phyloP scores from a whole-genome alignment of 768 basidiomycete genomes.

The Rhodotorula sphaerocarpa region DNA sequence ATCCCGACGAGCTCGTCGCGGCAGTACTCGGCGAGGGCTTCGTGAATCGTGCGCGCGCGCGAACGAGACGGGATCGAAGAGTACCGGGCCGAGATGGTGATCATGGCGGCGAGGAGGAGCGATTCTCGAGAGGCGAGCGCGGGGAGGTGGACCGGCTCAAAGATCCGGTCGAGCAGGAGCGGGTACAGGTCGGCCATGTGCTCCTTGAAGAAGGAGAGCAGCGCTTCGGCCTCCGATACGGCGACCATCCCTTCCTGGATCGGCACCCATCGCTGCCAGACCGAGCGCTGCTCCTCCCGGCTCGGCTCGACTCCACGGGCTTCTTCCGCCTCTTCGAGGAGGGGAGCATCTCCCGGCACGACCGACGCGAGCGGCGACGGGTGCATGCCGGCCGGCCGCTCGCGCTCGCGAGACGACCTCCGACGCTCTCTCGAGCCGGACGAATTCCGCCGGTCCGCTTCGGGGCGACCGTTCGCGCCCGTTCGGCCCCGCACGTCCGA shows the following conservation, averaged over 20 bases:
- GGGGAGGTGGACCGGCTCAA: constrained; percentile 17
- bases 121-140: constrained; percentile 29
- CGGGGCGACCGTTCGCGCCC: not conserved
- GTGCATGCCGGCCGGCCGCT: not conserved
- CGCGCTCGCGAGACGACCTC: not conserved
- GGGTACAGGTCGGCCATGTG: constrained; percentile 31
- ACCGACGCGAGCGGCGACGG: not conserved
- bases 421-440: not conserved
- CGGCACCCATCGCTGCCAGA: constrained; percentile 27
- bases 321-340: not conserved
- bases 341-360: not conserved
- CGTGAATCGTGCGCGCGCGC: constrained; percentile 23
- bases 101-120: constrained; percentile 29
- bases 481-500: not conserved
- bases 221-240: constrained; percentile 13
- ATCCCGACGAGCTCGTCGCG: constrained; percentile 23
- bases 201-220: constrained; percentile 22
- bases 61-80: constrained; percentile 14
- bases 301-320: not conserved
- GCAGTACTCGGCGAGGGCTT: constrained; percentile 20
- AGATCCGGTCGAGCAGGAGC: constrained; percentile 24
- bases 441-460: too few relatives aligned
- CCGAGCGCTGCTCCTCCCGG: not conserved
- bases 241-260: constrained; percentile 22
- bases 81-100: constrained; percentile 31